Base-by-base conservation (phyloP, 345 rosid genomes). In the Acer yangbiense region DNA sequence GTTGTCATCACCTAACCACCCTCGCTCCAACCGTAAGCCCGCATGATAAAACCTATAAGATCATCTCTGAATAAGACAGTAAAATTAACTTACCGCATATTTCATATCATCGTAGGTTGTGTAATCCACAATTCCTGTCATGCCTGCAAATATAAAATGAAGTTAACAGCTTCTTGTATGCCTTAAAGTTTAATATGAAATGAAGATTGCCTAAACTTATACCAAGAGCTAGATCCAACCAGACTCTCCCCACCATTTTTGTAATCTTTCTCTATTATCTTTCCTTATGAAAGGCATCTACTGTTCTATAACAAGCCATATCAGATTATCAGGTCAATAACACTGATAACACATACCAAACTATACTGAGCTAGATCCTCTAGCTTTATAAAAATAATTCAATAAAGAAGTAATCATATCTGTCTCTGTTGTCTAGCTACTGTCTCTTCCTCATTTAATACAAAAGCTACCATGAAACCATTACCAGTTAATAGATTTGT, bases 101-200 rank as follows among this genome's bases (percentile, higher is more conserved):
- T 88, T 92, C 99, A 96, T 92, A 80, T 91, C 98, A 69, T 96
- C 98, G 83, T 94, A 91, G 81, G 79, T 90, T 75, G 89, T 90
- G 79, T 96, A 96, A 73, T 94, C 99, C 27, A 91, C 98, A 84
- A 96, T 90, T 50, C 99, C 99, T 0, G 91, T 85, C 86, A 90
- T 88, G 57, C 98, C 99, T 96, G 87, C 83, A 86, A 65, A 78
- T 27, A 78, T 10, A n/a, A n/a, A n/a, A n/a, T n/a, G n/a, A 27
- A 71, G 23, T 20, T 14, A 64, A 3, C 7, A 10, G 63, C 9
- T 20, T 66, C 71, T 14, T 23, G 13, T 16, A n/a, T 65, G 48
- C 62, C 41, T 46, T 13, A 65, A 11, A 65, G 48, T 8, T n/a
- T 16, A 9, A 52, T 18, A 27, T 29, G 29, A 72, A 58, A 58